These are phyloP conservation scores for Sechiopsis laciniata DNA, from an alignment of 306 rosid genomes.

Conservation along the genomic window DNA sequence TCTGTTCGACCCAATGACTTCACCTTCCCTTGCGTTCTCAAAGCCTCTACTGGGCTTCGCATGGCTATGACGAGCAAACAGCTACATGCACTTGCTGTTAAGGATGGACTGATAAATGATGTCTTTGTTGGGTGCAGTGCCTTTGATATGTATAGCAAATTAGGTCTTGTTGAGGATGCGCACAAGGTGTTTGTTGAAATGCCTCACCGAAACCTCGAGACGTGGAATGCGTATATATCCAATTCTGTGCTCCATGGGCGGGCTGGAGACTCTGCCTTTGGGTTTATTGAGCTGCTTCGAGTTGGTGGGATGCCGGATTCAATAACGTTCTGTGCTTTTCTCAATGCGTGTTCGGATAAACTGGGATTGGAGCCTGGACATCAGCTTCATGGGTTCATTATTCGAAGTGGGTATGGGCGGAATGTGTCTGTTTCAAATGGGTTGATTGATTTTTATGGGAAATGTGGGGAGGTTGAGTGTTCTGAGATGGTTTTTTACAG, in stretches of 20 bases:
- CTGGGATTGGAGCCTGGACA: constrained; percentile 43
- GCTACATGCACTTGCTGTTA: constrained; percentile 45
- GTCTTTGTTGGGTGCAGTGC: constrained; percentile 82
- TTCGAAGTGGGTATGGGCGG: constrained; percentile 41
- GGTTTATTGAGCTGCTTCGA: constrained; percentile 49
- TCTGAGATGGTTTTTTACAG: constrained; percentile 51
- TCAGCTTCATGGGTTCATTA: constrained; percentile 63
- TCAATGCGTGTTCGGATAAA: constrained; percentile 66
- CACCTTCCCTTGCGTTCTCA: constrained; percentile 71
- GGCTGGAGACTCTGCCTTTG: constrained; percentile 32
- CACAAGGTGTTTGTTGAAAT: constrained; percentile 63
- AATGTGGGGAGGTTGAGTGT: constrained; percentile 49
- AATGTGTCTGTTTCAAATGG: constrained; percentile 63
- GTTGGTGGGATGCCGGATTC: constrained; percentile 52
- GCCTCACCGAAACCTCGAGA: constrained; percentile 59
- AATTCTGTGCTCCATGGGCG: constrained; percentile 61
- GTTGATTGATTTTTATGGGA: constrained; percentile 76
- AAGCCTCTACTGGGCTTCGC: constrained; percentile 53
- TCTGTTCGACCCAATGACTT: constrained; percentile 66
- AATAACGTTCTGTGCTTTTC: constrained; percentile 65
- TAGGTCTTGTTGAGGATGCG: constrained; percentile 48
- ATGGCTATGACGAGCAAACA: constrained; percentile 41
- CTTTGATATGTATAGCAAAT: constrained; percentile 70
- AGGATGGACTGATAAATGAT: constrained; percentile 53
- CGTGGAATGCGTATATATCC: constrained; percentile 78